Evolutionary conservation across 176 grass and related monocot species (phyloP).

Genomic region (Stipa capillata): DNA sequence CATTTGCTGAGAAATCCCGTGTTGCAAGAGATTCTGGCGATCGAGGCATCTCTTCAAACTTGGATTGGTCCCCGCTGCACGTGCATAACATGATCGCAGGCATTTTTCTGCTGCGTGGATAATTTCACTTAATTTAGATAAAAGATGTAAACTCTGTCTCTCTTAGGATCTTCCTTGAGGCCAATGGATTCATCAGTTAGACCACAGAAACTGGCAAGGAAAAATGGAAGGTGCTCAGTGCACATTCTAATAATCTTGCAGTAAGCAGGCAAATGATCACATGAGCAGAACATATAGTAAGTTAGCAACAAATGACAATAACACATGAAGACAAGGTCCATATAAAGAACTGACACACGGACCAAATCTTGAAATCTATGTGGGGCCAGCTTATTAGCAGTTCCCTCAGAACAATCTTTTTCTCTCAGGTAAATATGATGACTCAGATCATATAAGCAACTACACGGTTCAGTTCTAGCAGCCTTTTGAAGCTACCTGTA

Average conservation of each 20-base stretch:
- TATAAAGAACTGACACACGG: too few species aligned
- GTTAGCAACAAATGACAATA: neutral
- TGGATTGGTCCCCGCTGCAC: slow-evolving; percentile 82
- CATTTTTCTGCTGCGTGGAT: slow-evolving; percentile 8
- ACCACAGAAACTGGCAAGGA: slow-evolving; percentile 19
- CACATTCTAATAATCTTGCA: neutral
- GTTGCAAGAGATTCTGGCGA: slow-evolving; percentile 92
- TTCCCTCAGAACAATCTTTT: neutral
- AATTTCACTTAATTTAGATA: slow-evolving; percentile 11
- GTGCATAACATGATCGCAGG: slow-evolving; percentile 71
- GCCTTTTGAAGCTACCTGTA: neutral
- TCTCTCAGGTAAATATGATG: neutral
- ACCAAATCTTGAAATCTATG: neutral
- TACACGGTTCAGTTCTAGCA: neutral
- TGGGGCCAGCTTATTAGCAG: neutral
- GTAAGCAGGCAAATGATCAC: neutral
- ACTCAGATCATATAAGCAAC: neutral
- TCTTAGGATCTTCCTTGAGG: slow-evolving; percentile 1
- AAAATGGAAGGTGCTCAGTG: slow-evolving; percentile 20
- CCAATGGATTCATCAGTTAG: slow-evolving; percentile 14
- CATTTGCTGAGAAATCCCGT: slow-evolving; percentile 75
- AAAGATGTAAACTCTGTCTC: neutral
- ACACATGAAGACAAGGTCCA: neutral
- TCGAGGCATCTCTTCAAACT: slow-evolving; percentile 77
- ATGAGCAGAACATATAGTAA: neutral